Conservation (phyloP, 2,329 filamentous ascomycete species). For the Periconia macrospinosa region DNA sequence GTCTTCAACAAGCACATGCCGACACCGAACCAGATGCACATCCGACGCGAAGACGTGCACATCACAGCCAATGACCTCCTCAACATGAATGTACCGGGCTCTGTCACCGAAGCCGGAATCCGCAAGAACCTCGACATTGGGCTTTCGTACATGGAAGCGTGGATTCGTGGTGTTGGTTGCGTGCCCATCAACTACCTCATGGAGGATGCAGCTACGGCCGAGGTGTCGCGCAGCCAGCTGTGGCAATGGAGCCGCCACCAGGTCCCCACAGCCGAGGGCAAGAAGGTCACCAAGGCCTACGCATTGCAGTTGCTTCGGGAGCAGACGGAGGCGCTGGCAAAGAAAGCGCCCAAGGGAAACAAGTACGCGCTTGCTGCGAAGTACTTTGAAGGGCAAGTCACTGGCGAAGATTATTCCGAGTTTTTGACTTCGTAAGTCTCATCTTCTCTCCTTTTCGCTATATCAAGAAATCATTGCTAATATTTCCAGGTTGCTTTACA, state of each 20-base stretch:
- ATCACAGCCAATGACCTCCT: constrained; percentile 87
- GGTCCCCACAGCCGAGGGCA: constrained; percentile 80
- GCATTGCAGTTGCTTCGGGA: constrained; percentile 84
- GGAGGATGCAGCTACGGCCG: constrained; percentile 97
- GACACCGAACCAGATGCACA: constrained; percentile 92
- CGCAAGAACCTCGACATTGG: constrained; percentile 97
- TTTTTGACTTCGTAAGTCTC: constrained; percentile 79
- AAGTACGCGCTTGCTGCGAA: constrained; percentile 88
- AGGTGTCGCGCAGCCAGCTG: constrained; percentile 90
- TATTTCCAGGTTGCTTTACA: constrained; percentile 71
- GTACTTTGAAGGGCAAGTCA: constrained; percentile 92
- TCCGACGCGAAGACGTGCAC: constrained; percentile 84
- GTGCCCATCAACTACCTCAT: constrained; percentile 98
- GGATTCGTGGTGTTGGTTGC: constrained; percentile 91
- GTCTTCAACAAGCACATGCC: constrained; percentile 99
- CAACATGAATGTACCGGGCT: constrained; percentile 96
- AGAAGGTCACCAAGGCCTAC: constrained; percentile 90
- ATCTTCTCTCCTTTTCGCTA: background rate
- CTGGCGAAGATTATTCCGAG: constrained; percentile 95
- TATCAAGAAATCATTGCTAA: constrained; percentile 15
- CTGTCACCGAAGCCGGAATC: constrained; percentile 91
- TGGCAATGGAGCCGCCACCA: constrained; percentile 90
- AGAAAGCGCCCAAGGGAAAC: constrained; percentile 81
- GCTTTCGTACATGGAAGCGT: constrained; percentile 97
- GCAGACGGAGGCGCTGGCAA: constrained; percentile 73